Conservation (phyloP, 768 basidiomycete species). For the Kondoa malvinella region DNA sequence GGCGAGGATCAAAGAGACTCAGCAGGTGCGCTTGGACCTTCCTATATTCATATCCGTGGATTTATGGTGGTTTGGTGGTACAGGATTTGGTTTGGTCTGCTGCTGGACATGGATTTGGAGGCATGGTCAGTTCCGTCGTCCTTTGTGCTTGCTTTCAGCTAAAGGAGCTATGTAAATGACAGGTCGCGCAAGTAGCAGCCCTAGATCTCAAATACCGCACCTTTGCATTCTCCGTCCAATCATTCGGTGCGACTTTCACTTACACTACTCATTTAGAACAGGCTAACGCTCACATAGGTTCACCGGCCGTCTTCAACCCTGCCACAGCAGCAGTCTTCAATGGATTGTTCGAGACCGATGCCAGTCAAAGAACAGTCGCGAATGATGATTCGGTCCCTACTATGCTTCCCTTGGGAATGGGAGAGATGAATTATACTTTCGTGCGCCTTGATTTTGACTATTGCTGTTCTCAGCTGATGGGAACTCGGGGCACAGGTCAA, state of each 20-base stretch:
- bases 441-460: constrained; percentile 7
- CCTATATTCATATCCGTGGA: neutral
- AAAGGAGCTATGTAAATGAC: neutral
- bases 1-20: constrained; percentile 10
- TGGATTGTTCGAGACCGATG: constrained; percentile 12
- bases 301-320: constrained; percentile 17
- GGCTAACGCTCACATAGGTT: too few species aligned
- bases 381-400: constrained; percentile 6
- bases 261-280: too few species aligned
- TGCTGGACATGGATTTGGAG: constrained; percentile 18
- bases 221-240: constrained; percentile 13
- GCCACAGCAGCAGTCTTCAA: constrained; percentile 10
- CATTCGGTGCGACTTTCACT: too few species aligned
- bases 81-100: constrained; percentile 7
- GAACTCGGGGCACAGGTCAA: constrained; percentile 9
- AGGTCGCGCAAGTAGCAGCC: constrained; percentile 13
- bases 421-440: neutral
- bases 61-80: neutral
- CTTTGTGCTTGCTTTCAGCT: neutral
- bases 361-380: constrained; percentile 14
- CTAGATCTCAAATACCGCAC: constrained; percentile 16
- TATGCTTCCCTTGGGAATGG: neutral
- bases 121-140: constrained; percentile 11
- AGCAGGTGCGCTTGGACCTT: constrained; percentile 14
- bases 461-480: neutral